These are phyloP conservation scores for Pythium aristosporum DNA, from an alignment of 352 stramenopile genomes.

Conservation along the genomic window DNA sequence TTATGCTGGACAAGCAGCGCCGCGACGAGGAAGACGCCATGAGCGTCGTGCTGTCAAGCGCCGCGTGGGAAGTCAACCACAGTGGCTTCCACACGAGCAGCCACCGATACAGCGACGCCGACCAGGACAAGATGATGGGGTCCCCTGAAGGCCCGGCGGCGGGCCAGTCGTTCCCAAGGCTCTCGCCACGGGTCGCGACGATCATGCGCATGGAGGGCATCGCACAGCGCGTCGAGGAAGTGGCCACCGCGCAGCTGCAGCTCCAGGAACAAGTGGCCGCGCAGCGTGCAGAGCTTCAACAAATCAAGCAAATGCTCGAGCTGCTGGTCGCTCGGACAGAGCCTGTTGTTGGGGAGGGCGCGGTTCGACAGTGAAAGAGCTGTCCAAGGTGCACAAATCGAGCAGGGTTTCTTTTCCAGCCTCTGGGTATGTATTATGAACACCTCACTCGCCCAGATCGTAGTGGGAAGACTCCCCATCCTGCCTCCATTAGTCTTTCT, in stretches of 20 bases:
- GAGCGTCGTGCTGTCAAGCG: constrained; percentile 4
- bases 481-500: too few relatives aligned
- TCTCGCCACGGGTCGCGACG: constrained; percentile 10
- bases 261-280: constrained; percentile 6
- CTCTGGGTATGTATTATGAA: too few relatives aligned
- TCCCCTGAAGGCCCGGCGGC: constrained; percentile 8
- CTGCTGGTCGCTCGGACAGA: neutral
- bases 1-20: constrained; percentile 67
- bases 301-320: constrained; percentile 9
- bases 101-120: constrained; percentile 3
- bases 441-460: too few relatives aligned
- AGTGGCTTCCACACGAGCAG: constrained; percentile 1
- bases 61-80: neutral
- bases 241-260: constrained; percentile 3
- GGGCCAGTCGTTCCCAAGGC: constrained; percentile 9
- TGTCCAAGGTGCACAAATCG: too few relatives aligned
- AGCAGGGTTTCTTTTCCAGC: too few relatives aligned
- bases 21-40: constrained; percentile 9
- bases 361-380: too few relatives aligned
- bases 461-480: too few relatives aligned
- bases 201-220: constrained; percentile 7
- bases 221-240: constrained; percentile 7
- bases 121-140: neutral
- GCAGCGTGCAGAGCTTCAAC: constrained; percentile 3
- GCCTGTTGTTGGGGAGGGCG: neutral